These are phyloP conservation scores for Misopates orontium DNA, from an alignment of 257 asterid genomes.

Conservation along the genomic window DNA sequence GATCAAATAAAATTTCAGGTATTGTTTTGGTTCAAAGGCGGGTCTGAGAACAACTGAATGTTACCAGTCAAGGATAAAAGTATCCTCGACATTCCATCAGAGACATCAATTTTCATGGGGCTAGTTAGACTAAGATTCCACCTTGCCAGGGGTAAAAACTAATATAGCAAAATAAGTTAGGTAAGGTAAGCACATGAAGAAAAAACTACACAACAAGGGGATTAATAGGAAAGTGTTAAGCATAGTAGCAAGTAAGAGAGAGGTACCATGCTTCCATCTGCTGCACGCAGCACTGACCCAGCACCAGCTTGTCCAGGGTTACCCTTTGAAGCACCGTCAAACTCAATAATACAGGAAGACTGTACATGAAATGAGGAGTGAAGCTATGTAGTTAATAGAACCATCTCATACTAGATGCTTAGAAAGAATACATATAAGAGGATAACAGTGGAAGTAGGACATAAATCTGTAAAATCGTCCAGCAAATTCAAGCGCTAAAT, in stretches of 20 bases:
- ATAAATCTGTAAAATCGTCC: not conserved
- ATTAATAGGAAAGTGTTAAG: too few relatives aligned
- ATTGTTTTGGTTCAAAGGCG: not conserved
- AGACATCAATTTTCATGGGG: too few relatives aligned
- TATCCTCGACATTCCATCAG: too few relatives aligned
- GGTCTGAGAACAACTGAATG: too few relatives aligned
- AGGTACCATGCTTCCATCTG: constrained; percentile 82
- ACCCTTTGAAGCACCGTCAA: constrained; percentile 97
- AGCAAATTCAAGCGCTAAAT: not conserved
- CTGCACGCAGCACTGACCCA: constrained; percentile 80
- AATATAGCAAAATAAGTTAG: not conserved
- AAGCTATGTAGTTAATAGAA: constrained; percentile 7
- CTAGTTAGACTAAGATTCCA: not conserved
- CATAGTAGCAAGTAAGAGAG: not conserved
- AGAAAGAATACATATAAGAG: too few relatives aligned
- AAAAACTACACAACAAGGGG: not conserved
- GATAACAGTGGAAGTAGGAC: not conserved
- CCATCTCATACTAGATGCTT: not conserved
- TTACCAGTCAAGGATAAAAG: too few relatives aligned
- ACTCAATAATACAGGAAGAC: constrained; percentile 81
- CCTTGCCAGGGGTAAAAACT: not conserved
- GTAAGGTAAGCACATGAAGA: not conserved
- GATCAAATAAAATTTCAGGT: not conserved
- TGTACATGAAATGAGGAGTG: constrained; percentile 39
- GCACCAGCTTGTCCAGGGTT: constrained; percentile 99